Base-by-base conservation (phyloP, 345 rosid genomes). In the Citropsis articulata region DNA sequence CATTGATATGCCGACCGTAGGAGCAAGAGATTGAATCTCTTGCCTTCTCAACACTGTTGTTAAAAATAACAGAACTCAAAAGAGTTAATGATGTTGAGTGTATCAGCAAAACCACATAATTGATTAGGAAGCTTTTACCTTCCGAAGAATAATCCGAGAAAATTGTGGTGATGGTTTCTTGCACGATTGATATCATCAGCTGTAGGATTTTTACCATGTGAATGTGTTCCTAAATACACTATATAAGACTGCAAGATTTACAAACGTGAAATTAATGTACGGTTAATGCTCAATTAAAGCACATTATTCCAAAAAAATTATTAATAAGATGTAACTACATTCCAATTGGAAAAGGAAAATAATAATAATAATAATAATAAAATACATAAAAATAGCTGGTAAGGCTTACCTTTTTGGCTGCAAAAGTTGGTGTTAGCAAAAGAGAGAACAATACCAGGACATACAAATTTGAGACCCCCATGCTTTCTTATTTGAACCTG, bases 371-470 rank as follows among this genome's bases (percentile, higher is more conserved):
- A 42, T 12, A 45, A 12, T 13, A 45, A 45, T 14, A 45, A 45
- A 13, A 45, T 18, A 45, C 4, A 45, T 45, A 13, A 45, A 12
- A 13, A 2, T 13, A 25, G 18, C 50, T 3, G 16, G 50, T 45
- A 38, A 30, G 70, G 69, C 81, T 78, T 72, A 79, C 91, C 87
- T 88, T 87, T 83, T 70, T 53, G 9, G 59, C 21, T 59, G 90
- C 86, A 84, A 77, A 83, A 77, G 85, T 45, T 35, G 80, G 84
- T 36, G 77, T 48, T 33, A 69, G 79, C 21, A 79, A 71, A 72
- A 86, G 68, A 70, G 85, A 64, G 42, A 86, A 1, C 4, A 72
- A 76, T 7, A 82, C 72, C 48, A 81, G 61, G 14, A 36, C 56
- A 62, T 73, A 75, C 35, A 79, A 59, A 36, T 42, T 19, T 76